A percentile compares a stretch with the other conserved stretches of the same genome.
phyloP scores from a whole-genome alignment of 2,329 filamentous ascomycete genomes.

The Pseudogymnoascus sp. region DNA sequence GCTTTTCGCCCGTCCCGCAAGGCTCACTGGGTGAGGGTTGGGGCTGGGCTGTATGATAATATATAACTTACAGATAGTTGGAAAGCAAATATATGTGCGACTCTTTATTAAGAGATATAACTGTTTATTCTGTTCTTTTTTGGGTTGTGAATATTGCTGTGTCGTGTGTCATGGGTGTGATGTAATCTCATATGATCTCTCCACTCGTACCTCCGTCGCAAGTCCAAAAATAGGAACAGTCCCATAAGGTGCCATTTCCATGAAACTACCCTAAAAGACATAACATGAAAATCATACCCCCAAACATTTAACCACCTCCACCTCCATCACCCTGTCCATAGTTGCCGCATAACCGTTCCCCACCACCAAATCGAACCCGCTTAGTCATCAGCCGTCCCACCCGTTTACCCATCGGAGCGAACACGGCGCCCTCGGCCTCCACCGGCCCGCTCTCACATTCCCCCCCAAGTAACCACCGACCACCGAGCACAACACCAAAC shows the following conservation, averaged over 20 bases:
- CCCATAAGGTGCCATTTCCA: neutral
- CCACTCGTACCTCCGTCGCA: neutral
- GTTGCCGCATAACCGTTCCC: neutral
- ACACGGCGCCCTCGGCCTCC: neutral
- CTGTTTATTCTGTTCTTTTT: neutral
- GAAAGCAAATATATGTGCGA: neutral
- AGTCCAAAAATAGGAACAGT: neutral
- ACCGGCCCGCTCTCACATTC: neutral
- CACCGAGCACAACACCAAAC: neutral
- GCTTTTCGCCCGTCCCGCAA: neutral
- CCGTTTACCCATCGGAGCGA: neutral
- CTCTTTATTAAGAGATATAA: neutral
- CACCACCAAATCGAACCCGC: neutral
- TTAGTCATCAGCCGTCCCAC: neutral
- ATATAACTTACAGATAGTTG: neutral
- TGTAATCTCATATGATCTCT: neutral
- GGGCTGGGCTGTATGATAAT: neutral
- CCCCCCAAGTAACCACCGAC: neutral
- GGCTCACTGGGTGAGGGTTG: neutral
- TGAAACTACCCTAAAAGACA: neutral
- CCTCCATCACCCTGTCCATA: neutral
- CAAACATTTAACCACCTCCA: neutral
- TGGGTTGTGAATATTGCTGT: neutral
- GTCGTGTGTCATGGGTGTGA: neutral
- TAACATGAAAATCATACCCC: neutral